phyloP scores from a whole-genome alignment of 2,329 filamentous ascomycete genomes.

The Dactylonectria macrodidyma region DNA sequence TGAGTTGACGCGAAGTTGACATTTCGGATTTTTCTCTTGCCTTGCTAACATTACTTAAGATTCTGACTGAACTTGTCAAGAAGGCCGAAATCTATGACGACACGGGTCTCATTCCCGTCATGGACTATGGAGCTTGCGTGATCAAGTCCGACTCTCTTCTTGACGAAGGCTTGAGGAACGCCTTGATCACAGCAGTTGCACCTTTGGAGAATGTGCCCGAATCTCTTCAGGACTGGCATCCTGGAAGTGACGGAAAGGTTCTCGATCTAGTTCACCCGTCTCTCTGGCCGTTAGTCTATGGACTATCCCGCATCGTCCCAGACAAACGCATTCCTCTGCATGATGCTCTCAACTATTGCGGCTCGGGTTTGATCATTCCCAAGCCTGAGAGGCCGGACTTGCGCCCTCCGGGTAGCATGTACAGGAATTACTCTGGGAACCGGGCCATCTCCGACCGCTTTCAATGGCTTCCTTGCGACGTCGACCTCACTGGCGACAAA shows the following conservation, averaged over 20 bases:
- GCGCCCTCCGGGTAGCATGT: not conserved
- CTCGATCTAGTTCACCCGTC: constrained; percentile 76
- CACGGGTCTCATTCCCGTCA: constrained; percentile 52
- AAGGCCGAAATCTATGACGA: constrained; percentile 52
- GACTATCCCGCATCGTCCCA: constrained; percentile 55
- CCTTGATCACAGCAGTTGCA: constrained; percentile 59
- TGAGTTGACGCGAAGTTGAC: constrained; percentile 30
- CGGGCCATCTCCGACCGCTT: constrained; percentile 40
- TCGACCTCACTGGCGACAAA: constrained; percentile 55
- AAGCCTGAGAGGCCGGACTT: constrained; percentile 4
- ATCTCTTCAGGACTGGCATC: constrained; percentile 71
- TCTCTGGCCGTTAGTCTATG: constrained; percentile 72
- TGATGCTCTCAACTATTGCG: constrained; percentile 52
- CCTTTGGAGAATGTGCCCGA: constrained; percentile 66
- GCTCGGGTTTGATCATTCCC: constrained; percentile 40
- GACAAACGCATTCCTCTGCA: constrained; percentile 53
- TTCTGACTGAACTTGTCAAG: constrained; percentile 49
- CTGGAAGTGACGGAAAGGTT: constrained; percentile 68
- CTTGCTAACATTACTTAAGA: constrained; percentile 35
- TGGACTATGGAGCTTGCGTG: constrained; percentile 50
- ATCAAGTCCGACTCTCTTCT: constrained; percentile 54
- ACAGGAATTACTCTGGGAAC: not conserved
- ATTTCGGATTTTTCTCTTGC: not conserved
- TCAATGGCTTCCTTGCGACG: constrained; percentile 66
- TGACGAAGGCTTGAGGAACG: constrained; percentile 43